Evolutionary conservation across 768 basidiomycete genomes (phyloP).

Genomic region (Kwoniella newhampshirensis): DNA sequence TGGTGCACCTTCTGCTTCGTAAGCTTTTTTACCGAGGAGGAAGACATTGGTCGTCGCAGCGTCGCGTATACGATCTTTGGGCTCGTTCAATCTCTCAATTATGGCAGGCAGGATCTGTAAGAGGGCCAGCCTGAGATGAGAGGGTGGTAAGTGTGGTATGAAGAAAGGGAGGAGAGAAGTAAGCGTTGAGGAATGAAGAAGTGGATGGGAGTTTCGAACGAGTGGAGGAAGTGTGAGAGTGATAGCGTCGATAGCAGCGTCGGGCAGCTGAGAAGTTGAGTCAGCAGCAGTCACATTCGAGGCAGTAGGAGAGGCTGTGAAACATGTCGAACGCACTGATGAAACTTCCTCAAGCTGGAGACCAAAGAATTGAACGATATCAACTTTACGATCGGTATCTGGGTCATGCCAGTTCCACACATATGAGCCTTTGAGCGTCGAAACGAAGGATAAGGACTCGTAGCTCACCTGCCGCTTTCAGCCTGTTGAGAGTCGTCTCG

Average conservation of each 20-base stretch:
- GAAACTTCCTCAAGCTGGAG: conserved; percentile 39
- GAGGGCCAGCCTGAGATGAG: conserved; percentile 34
- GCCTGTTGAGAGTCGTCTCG: conserved; percentile 34
- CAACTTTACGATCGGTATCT: conserved; percentile 49
- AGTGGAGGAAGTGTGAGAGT: conserved; percentile 34
- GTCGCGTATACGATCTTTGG: conserved; percentile 44
- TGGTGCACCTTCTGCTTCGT: conserved; percentile 28
- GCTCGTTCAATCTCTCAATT: conserved; percentile 48
- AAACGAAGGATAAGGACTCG: background rate
- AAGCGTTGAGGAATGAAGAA: conserved; percentile 31
- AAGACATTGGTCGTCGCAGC: conserved; percentile 31
- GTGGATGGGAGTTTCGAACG: conserved; percentile 29
- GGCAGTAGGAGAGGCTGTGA: too few relatives aligned
- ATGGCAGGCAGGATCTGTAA: conserved; percentile 39
- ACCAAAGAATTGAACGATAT: conserved; percentile 49
- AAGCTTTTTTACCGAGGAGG: conserved; percentile 38
- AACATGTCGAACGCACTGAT: conserved; percentile 33
- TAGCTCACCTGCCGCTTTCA: conserved; percentile 38
- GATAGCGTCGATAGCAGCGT: conserved; percentile 39
- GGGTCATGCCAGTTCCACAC: background rate
- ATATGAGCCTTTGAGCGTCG: too few relatives aligned
- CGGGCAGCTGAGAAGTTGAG: conserved; percentile 31
- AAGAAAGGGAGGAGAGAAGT: conserved; percentile 44
- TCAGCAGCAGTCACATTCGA: background rate
- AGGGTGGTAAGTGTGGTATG: conserved; percentile 32